These are phyloP conservation scores for Microbotryum intermedium DNA, from an alignment of 1,284 basidiomycete species.

Conservation along the genomic window DNA sequence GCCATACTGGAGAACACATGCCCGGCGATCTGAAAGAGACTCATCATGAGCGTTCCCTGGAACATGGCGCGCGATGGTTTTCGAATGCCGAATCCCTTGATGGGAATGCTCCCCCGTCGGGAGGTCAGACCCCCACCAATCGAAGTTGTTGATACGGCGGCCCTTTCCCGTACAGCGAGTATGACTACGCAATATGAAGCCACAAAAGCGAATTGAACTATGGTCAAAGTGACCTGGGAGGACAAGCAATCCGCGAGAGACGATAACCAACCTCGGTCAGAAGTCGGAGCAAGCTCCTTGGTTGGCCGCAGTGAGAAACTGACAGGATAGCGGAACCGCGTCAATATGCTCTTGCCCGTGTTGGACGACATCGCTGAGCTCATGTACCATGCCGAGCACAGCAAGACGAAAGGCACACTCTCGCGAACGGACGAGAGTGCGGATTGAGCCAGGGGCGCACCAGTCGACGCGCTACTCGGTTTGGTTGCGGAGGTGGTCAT, in stretches of 20 bases:
- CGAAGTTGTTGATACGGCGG: background rate
- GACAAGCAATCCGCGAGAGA: slow-evolving; percentile 49
- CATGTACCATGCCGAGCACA: slow-evolving; percentile 65
- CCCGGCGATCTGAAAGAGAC: slow-evolving; percentile 82
- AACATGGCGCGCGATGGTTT: slow-evolving; percentile 64
- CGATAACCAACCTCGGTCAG: no score
- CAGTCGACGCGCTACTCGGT: background rate
- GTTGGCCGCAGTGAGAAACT: background rate
- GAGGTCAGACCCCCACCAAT: background rate
- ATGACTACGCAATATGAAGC: slow-evolving; percentile 73
- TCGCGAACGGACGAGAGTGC: no score
- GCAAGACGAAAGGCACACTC: slow-evolving; percentile 40
- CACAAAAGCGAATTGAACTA: slow-evolving; percentile 93
- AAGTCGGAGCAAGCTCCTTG: no score
- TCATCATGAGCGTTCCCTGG: slow-evolving; percentile 77
- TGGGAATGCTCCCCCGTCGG: slow-evolving; percentile 14
- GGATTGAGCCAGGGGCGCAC: no score
- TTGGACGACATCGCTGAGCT: slow-evolving; percentile 80
- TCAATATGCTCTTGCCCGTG: slow-evolving; percentile 79
- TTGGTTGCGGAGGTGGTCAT: background rate
- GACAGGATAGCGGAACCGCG: slow-evolving; percentile 39
- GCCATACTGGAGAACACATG: slow-evolving; percentile 96
- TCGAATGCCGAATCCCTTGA: slow-evolving; percentile 34
- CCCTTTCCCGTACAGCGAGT: slow-evolving; percentile 29
- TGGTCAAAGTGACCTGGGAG: slow-evolving; percentile 86